Conservation (phyloP, 2,329 filamentous ascomycete species). For the Pestalotiopsis sp. region DNA sequence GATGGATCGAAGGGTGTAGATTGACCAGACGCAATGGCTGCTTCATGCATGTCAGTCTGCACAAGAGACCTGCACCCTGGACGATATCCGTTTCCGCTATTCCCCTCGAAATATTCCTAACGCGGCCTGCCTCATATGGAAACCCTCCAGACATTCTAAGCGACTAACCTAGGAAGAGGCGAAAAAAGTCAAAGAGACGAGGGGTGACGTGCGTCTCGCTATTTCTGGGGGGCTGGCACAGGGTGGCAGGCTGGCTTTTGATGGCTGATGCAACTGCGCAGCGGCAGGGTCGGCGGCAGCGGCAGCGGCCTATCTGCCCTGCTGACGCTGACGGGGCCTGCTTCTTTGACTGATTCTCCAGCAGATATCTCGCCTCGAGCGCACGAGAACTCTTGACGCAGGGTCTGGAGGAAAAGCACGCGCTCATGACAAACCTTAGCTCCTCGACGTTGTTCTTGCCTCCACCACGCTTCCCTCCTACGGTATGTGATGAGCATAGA, state of each 20-base stretch:
- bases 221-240: slow-evolving; percentile 1
- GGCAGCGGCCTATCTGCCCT: neutral
- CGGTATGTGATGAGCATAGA: neutral
- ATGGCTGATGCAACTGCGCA: slow-evolving; percentile 8
- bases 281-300: neutral
- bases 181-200: slow-evolving; percentile 4
- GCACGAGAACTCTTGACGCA: neutral
- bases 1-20: slow-evolving; percentile 2
- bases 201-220: slow-evolving; percentile 21
- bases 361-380: neutral
- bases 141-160: neutral
- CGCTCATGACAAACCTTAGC: neutral
- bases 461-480: neutral
- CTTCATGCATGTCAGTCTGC: slow-evolving; percentile 9
- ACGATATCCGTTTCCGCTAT: slow-evolving; percentile 12
- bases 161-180: neutral
- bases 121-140: slow-evolving; percentile 14
- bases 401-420: neutral
- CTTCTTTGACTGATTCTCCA: neutral
- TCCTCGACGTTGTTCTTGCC: neutral
- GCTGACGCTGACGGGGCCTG: neutral
- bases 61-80: slow-evolving; percentile 6
- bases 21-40: neutral
- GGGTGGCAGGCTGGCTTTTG: neutral
- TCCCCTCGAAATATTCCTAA: neutral